Evolutionary conservation across 106 monocot genomes (phyloP).

Genomic region (Apostasia shenzhenica): DNA sequence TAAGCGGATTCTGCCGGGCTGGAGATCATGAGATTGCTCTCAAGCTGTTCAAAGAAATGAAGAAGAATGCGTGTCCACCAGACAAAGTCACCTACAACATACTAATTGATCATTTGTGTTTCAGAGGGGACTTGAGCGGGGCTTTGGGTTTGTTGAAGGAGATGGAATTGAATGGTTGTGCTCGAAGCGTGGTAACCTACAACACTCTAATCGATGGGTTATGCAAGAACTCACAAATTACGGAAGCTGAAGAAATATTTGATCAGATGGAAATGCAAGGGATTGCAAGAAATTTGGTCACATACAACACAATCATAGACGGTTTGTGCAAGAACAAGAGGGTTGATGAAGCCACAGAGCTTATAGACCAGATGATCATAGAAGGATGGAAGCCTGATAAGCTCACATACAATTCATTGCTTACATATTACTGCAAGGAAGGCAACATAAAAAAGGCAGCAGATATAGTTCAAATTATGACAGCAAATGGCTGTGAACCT

Average conservation of each 20-base stretch:
- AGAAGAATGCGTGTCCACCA: conserved; percentile 55
- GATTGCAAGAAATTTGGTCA: conserved; percentile 65
- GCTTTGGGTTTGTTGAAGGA: conserved; percentile 76
- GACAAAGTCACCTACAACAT: conserved; percentile 82
- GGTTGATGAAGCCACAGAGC: conserved; percentile 68
- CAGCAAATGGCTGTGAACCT: conserved; percentile 74
- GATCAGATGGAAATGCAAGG: conserved; percentile 81
- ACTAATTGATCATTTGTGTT: conserved; percentile 71
- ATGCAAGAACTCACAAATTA: conserved; percentile 71
- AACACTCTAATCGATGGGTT: conserved; percentile 81
- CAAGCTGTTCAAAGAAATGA: conserved; percentile 82
- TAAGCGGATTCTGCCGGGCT: conserved; percentile 61
- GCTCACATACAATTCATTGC: conserved; percentile 58
- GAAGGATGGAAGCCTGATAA: conserved; percentile 78
- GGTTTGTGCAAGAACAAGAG: conserved; percentile 67
- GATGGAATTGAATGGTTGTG: conserved; percentile 69
- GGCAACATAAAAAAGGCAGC: conserved; percentile 56
- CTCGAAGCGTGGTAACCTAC: conserved; percentile 72
- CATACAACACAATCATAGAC: conserved; percentile 71
- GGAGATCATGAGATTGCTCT: conserved; percentile 43
- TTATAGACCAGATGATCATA: conserved; percentile 81
- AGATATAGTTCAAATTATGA: conserved; percentile 89
- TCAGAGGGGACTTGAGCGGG: conserved; percentile 30
- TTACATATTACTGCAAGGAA: conserved; percentile 57
- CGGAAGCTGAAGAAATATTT: conserved; percentile 83